phyloP scores from a whole-genome alignment of 495 filamentous ascomycete species.

The Neurospora pannonica region DNA sequence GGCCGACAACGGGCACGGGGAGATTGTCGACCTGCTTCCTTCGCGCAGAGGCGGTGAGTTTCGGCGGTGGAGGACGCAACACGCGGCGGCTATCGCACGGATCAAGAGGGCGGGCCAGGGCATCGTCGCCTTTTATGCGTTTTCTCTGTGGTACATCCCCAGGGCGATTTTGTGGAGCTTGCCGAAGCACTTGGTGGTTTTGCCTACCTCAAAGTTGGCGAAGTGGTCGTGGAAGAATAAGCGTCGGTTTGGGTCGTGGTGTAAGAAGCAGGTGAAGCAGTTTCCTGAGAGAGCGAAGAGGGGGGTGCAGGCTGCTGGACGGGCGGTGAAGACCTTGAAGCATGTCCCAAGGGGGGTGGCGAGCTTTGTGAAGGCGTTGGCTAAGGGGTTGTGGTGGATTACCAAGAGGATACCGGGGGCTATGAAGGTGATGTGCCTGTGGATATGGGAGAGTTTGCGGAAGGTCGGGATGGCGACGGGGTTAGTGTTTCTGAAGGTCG shows the following conservation, averaged over 20 bases:
- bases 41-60: slow-evolving; percentile 22
- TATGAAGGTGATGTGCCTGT: slow-evolving; percentile 15
- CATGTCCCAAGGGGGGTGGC: slow-evolving; percentile 16
- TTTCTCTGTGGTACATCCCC: slow-evolving; percentile 22
- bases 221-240: slow-evolving; percentile 22
- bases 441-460: slow-evolving; percentile 25
- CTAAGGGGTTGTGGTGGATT: slow-evolving; percentile 9
- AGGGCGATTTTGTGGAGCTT: slow-evolving; percentile 18
- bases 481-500: slow-evolving; percentile 14
- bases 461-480: slow-evolving; percentile 17
- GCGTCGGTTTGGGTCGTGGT: slow-evolving; percentile 16
- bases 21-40: slow-evolving; percentile 23
- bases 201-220: slow-evolving; percentile 8
- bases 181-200: slow-evolving; percentile 23
- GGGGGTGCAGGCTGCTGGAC: slow-evolving; percentile 4
- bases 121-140: slow-evolving; percentile 14
- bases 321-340: slow-evolving; percentile 10
- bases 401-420: slow-evolving; percentile 23
- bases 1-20: slow-evolving; percentile 17
- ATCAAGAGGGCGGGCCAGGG: slow-evolving; percentile 9
- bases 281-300: slow-evolving; percentile 21
- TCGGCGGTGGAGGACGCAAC: slow-evolving; percentile 15
- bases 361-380: slow-evolving; percentile 6
- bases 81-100: slow-evolving; percentile 14
- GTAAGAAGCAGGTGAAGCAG: slow-evolving; percentile 7